phyloP scores from a whole-genome alignment of 108 stramenopile species.

The Discostella pseudostelligera region DNA sequence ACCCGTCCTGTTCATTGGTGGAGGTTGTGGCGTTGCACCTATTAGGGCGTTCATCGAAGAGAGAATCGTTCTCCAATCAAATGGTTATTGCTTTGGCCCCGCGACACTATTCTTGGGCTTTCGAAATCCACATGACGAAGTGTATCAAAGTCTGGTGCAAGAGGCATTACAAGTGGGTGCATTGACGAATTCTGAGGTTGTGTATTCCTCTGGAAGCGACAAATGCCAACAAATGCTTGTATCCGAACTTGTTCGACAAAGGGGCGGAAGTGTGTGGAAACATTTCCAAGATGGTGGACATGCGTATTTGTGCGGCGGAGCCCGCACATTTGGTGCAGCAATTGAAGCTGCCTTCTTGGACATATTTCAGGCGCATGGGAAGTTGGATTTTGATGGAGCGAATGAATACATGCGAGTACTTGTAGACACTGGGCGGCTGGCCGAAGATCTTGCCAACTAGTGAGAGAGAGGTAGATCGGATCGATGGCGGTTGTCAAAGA shows the following conservation, averaged over 20 bases:
- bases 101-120: slow-evolving; percentile 63
- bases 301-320: slow-evolving; percentile 66
- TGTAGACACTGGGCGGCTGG: slow-evolving; percentile 44
- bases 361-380: slow-evolving; percentile 51
- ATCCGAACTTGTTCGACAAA: slow-evolving; percentile 36
- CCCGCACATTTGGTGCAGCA: slow-evolving; percentile 64
- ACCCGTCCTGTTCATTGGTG: slow-evolving; percentile 68
- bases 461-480: no score
- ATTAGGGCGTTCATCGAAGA: slow-evolving; percentile 72
- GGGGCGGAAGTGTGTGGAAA: slow-evolving; percentile 40
- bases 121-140: slow-evolving; percentile 59
- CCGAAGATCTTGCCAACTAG: slow-evolving; percentile 62
- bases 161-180: slow-evolving; percentile 44
- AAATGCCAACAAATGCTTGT: slow-evolving; percentile 37
- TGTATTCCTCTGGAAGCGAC: slow-evolving; percentile 39
- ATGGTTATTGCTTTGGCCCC: slow-evolving; percentile 28
- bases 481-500: no score
- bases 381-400: slow-evolving; percentile 50
- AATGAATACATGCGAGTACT: slow-evolving; percentile 53
- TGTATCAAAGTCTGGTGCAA: slow-evolving; percentile 49
- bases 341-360: slow-evolving; percentile 51
- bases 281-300: slow-evolving; percentile 55
- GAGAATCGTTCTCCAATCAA: slow-evolving; percentile 35
- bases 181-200: slow-evolving; percentile 43
- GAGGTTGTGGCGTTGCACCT: slow-evolving; percentile 72